Percentiles rank a stretch among this genome's conserved stretches.
These are phyloP conservation scores for Phytopythium boreale DNA, from an alignment of 352 stramenopile species.

Conservation along the genomic window DNA sequence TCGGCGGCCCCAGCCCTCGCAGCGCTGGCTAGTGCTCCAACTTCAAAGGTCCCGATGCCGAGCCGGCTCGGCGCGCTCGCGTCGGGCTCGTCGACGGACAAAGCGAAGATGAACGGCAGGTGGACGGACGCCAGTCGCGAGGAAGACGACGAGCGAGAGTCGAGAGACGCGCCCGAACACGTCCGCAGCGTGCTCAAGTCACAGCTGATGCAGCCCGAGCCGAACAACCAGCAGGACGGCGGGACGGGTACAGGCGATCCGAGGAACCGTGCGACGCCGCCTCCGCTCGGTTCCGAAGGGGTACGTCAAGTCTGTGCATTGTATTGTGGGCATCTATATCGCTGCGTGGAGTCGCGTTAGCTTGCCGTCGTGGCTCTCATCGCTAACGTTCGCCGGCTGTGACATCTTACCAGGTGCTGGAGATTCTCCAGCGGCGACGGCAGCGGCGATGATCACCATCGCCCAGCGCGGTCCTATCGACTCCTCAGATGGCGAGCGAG, in stretches of 20 bases:
- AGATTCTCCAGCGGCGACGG: constrained; percentile 59
- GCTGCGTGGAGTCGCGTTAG: neutral
- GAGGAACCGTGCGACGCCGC: neutral
- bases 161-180: constrained; percentile 32
- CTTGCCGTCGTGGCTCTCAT: neutral
- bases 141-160: neutral
- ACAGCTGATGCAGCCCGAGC: constrained; percentile 31
- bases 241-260: constrained; percentile 18
- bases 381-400: neutral
- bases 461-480: neutral
- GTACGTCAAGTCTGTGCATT: constrained; percentile 21
- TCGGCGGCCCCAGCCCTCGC: constrained; percentile 3
- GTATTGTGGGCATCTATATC: neutral
- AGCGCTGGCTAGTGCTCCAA: neutral
- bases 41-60: constrained; percentile 4
- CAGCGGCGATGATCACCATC: constrained; percentile 10
- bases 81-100: neutral
- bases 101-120: neutral
- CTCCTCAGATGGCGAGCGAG: constrained; percentile 22
- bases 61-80: constrained; percentile 18
- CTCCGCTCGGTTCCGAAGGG: constrained; percentile 25
- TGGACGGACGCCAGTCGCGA: neutral
- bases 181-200: constrained; percentile 58
- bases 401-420: constrained; percentile 30
- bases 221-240: constrained; percentile 55